phyloP scores from a whole-genome alignment of 805 yeast genomes.

The Soucietia sequanensis region DNA sequence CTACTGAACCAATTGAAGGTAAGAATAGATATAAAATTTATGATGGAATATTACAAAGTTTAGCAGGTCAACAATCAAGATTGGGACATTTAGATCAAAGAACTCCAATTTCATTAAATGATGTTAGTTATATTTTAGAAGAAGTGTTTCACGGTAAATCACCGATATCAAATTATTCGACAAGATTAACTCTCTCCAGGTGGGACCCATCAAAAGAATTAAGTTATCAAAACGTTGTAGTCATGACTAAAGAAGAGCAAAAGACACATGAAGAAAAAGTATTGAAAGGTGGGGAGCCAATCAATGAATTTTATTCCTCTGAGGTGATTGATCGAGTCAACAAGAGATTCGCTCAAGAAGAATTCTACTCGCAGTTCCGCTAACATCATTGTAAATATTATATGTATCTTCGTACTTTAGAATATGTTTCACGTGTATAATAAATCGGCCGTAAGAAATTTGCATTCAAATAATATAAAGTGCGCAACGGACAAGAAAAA shows the following conservation, averaged over 20 bases:
- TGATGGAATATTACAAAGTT: conserved; percentile 76
- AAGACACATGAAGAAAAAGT: conserved; percentile 73
- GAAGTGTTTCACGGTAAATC: conserved; percentile 94
- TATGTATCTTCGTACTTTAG: background rate
- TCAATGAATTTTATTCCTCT: conserved; percentile 61
- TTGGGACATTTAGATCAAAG: conserved; percentile 70
- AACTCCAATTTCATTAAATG: conserved; percentile 69
- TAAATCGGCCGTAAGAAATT: background rate
- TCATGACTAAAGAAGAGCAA: conserved; percentile 89
- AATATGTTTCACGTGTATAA: too few relatives aligned
- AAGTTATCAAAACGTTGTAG: conserved; percentile 74
- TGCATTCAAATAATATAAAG: background rate
- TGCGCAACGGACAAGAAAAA: too few relatives aligned
- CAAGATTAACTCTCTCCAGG: conserved; percentile 73
- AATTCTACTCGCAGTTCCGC: conserved; percentile 61
- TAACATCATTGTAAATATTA: conserved; percentile 11
- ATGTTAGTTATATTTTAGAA: conserved; percentile 80
- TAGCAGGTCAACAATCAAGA: conserved; percentile 86
- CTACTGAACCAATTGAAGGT: conserved; percentile 87
- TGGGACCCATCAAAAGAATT: conserved; percentile 77
- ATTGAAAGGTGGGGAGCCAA: conserved; percentile 60
- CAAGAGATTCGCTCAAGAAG: conserved; percentile 72
- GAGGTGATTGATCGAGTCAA: conserved; percentile 58
- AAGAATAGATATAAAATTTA: conserved; percentile 83
- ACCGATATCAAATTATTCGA: conserved; percentile 78